Percentiles rank a stretch among this genome's conserved stretches.
These are phyloP conservation scores for Nemania bipapillata DNA, from an alignment of 2,329 filamentous ascomycete species.

Conservation along the genomic window DNA sequence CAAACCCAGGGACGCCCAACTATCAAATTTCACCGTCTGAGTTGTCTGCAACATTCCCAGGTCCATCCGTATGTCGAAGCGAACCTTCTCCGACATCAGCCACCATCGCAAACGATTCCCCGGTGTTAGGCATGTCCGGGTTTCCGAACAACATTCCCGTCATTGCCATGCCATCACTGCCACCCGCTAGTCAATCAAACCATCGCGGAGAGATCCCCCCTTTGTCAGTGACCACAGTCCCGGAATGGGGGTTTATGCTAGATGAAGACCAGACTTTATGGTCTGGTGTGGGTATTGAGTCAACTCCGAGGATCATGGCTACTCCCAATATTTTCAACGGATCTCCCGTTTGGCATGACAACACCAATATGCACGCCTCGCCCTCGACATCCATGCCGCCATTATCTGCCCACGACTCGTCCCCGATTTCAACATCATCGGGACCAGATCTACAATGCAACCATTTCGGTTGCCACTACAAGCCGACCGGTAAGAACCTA, in stretches of 20 bases:
- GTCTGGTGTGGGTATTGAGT: background rate
- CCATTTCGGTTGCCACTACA: conserved; percentile 16
- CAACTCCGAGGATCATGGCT: background rate
- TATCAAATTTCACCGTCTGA: conserved; percentile 20
- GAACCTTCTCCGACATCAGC: conserved; percentile 8
- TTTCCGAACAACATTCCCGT: background rate
- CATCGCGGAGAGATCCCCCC: conserved; percentile 2
- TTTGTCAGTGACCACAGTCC: conserved; percentile 21
- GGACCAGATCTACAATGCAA: conserved; percentile 11
- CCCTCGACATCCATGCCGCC: conserved; percentile 3
- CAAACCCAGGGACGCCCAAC: background rate
- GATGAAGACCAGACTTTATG: conserved; percentile 7
- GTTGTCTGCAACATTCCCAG: background rate
- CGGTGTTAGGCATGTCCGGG: background rate
- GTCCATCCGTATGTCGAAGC: background rate
- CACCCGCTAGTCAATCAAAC: background rate
- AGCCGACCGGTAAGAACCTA: conserved; percentile 21
- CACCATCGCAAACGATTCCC: conserved; percentile 1
- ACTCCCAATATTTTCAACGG: too few relatives aligned
- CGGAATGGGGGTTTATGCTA: background rate
- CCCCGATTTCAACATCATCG: conserved; percentile 1
- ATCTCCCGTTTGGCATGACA: background rate
- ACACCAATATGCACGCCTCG: background rate
- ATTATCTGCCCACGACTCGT: conserved; percentile 3
- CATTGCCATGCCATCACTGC: background rate